Percentiles rank a stretch among this genome's conserved stretches.
phyloP scores from a whole-genome alignment of 139 green algal species.

The Chlorella sp. region DNA sequence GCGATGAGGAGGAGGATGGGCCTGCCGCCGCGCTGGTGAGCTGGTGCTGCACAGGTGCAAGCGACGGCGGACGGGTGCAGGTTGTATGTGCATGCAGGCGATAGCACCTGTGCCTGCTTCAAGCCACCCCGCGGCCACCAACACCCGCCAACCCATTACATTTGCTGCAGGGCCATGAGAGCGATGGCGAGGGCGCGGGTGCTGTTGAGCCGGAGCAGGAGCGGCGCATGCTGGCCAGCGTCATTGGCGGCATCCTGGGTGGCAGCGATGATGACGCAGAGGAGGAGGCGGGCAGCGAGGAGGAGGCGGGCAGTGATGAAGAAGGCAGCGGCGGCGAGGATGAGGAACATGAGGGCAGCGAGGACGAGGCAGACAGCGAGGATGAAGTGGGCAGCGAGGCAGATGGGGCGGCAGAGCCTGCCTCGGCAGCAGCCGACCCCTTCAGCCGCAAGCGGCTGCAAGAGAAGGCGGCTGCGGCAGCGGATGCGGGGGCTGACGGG shows the following conservation, averaged over 20 bases:
- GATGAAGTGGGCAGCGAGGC: slow-evolving; percentile 5
- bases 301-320: slow-evolving; percentile 6
- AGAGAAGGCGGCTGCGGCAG: neutral
- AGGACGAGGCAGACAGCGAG: no score
- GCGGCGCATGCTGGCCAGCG: slow-evolving; percentile 31
- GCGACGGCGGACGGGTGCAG: no score
- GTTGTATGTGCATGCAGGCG: no score
- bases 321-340: slow-evolving; percentile 6
- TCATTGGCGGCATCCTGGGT: slow-evolving; percentile 43
- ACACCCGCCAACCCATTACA: no score
- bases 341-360: no score
- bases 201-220: slow-evolving; percentile 47
- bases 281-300: slow-evolving; percentile 27
- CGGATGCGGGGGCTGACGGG: neutral
- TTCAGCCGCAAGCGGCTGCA: slow-evolving; percentile 36
- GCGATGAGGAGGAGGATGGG: neutral
- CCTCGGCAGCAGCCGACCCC: slow-evolving; percentile 1
- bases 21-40: neutral
- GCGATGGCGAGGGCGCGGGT: neutral
- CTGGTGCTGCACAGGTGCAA: neutral
- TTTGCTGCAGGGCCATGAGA: slow-evolving; percentile 33
- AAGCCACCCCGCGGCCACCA: no score
- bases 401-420: neutral
- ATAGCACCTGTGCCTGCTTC: no score
- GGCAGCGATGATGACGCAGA: slow-evolving; percentile 10